Percentiles rank a stretch among this genome's conserved stretches.
Conservation (phyloP, 1,284 basidiomycete genomes). For the Trichosporon sp. region DNA sequence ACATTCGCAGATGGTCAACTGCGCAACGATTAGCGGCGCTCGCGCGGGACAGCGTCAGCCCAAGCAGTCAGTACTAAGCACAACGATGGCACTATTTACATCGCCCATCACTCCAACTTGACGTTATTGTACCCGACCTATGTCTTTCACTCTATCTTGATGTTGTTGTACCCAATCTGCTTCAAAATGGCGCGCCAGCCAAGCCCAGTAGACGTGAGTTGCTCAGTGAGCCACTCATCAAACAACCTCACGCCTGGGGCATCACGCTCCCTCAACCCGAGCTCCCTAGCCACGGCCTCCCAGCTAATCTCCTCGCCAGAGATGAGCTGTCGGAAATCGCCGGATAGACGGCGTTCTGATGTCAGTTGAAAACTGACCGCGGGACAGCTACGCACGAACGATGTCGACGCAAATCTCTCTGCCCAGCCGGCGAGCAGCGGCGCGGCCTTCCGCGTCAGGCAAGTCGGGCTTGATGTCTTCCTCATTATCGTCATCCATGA, state of each 20-base stretch:
- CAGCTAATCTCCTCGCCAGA: background rate
- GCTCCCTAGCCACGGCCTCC: background rate
- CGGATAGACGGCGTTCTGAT: background rate
- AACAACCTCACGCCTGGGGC: background rate
- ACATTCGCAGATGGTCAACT: too few relatives aligned
- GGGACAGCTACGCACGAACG: background rate
- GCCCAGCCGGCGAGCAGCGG: background rate
- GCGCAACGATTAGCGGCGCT: too few relatives aligned
- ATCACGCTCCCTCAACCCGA: background rate
- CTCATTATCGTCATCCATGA: background rate
- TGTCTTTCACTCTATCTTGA: background rate
- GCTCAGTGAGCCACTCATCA: background rate
- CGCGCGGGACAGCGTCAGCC: too few relatives aligned
- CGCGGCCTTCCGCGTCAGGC: background rate
- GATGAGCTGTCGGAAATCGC: background rate
- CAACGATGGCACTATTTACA: too few relatives aligned
- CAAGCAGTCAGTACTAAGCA: too few relatives aligned
- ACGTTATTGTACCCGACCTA: background rate
- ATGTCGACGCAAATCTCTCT: background rate
- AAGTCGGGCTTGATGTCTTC: background rate
- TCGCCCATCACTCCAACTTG: too few relatives aligned
- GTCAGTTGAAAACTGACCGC: background rate
- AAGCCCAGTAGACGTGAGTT: background rate
- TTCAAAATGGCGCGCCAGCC: background rate
- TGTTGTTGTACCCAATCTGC: background rate